Base-by-base conservation (phyloP, 305 asterid species). In the Nicotiana rustica region DNA sequence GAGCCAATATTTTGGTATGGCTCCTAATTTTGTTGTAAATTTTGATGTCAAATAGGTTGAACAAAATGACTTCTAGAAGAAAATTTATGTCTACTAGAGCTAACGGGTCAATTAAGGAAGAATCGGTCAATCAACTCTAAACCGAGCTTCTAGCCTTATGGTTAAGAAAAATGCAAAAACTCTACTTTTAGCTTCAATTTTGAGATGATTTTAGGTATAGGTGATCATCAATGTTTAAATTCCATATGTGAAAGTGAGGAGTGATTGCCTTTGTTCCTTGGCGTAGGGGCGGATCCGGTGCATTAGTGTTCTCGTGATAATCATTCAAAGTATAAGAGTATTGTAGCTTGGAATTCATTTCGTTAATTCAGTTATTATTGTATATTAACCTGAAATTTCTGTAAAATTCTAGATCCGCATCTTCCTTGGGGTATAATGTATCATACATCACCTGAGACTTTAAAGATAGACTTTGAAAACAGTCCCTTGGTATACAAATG, bases 401-500 rank as follows among this genome's bases (percentile, higher is more conserved):
- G 25, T 33, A 33, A 33, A 3, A 33, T 33, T 33, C 35, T 33
- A 4, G 35, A 33, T 33, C 35, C 3, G 33, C 33, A 1, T 31
- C 33, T 31, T 1, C 25, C 35, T 31, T 31, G 35, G 35, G 3
- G 1, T 12, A 14, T 14, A 52, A 52, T 52, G 2, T 41, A 18
- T 18, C 35, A 21, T 17, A 47, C 47, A 66, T 31, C 19, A 66
- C 79, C 41, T 73, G 62, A 47, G 79, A 73, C 79, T 71, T 19
- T 6, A 65, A 47, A 71, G 19, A 33, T 71, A 73, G 64, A 73
- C 25, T 73, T 73, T 49, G 41, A 73, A 73, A 25, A 73, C 52
- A 25, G 49, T 41, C 49, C 49, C 79, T 73, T 25, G 25, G 14
- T 49, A 0, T 6, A 21, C 44, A 49, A 73, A 19, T 47, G 41